These are phyloP conservation scores for Leccinum variicolor DNA, from an alignment of 768 basidiomycete species.

Conservation along the genomic window DNA sequence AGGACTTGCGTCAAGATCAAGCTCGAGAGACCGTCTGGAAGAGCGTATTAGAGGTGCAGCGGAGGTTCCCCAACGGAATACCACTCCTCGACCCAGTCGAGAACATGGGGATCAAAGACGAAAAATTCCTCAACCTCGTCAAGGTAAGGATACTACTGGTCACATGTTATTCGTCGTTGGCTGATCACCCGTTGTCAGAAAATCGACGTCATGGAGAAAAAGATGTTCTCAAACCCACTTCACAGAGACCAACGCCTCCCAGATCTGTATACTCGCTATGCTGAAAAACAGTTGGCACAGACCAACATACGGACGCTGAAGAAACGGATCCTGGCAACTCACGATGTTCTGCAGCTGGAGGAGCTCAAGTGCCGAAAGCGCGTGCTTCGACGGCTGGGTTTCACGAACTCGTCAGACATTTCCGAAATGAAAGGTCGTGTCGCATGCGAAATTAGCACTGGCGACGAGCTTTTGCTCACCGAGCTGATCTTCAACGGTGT, in stretches of 20 bases:
- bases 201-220: conserved; percentile 87
- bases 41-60: conserved; percentile 86
- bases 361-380: conserved; percentile 96
- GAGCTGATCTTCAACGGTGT: conserved; percentile 97
- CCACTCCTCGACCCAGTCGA: conserved; percentile 85
- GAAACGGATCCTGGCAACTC: conserved; percentile 84
- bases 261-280: conserved; percentile 76
- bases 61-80: conserved; percentile 85
- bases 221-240: conserved; percentile 75
- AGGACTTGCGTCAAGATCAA: conserved; percentile 76
- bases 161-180: background rate
- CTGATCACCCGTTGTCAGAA: conserved; percentile 49
- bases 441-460: conserved; percentile 97
- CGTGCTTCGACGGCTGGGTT: conserved; percentile 86
- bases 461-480: conserved; percentile 93
- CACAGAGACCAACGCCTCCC: conserved; percentile 77
- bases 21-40: conserved; percentile 86
- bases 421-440: conserved; percentile 98
- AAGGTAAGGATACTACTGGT: conserved; percentile 48
- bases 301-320: conserved; percentile 72
- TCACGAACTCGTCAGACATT: conserved; percentile 86
- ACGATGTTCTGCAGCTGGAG: conserved; percentile 92
- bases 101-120: conserved; percentile 95
- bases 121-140: conserved; percentile 84
- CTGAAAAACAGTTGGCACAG: conserved; percentile 69